Conservation (phyloP, 805 yeast species). For the Barnettozyma salicaria region DNA sequence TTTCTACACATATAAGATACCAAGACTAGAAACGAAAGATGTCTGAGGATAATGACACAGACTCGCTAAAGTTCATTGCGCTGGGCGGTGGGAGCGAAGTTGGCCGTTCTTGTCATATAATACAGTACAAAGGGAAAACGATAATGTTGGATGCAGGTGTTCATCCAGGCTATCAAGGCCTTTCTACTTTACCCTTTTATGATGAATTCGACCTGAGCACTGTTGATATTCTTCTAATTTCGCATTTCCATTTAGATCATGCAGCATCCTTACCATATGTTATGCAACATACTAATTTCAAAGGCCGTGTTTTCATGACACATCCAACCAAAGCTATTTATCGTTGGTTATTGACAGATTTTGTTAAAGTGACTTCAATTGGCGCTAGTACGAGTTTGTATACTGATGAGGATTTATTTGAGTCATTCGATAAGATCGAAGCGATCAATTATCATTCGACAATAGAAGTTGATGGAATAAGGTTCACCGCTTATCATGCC, state of each 20-base stretch:
- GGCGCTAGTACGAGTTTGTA: conserved; percentile 50
- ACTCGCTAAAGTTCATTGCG: conserved; percentile 64
- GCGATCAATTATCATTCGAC: conserved; percentile 96
- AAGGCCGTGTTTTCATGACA: conserved; percentile 97
- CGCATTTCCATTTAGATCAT: conserved; percentile 96
- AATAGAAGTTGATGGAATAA: conserved; percentile 85
- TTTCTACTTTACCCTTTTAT: conserved; percentile 88
- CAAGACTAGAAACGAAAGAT: neutral
- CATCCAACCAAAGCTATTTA: conserved; percentile 98
- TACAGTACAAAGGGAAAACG: conserved; percentile 88
- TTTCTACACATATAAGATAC: no score
- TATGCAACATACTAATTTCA: conserved; percentile 92
- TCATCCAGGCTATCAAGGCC: conserved; percentile 90
- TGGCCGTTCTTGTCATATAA: conserved; percentile 91
- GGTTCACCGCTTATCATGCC: conserved; percentile 97
- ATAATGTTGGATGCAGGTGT: conserved; percentile 98
- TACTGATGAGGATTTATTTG: conserved; percentile 84
- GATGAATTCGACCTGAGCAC: conserved; percentile 90
- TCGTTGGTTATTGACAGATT: conserved; percentile 91
- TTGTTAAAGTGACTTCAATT: conserved; percentile 76
- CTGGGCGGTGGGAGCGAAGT: conserved; percentile 99
- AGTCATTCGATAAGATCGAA: conserved; percentile 85
- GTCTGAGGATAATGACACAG: conserved; percentile 16
- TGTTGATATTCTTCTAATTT: conserved; percentile 79
- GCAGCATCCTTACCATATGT: conserved; percentile 98